A percentile compares a stretch with the other conserved stretches of the same genome.
Evolutionary conservation across 805 yeast species (phyloP).

Genomic region (Scheffersomyces amazonensis): DNA sequence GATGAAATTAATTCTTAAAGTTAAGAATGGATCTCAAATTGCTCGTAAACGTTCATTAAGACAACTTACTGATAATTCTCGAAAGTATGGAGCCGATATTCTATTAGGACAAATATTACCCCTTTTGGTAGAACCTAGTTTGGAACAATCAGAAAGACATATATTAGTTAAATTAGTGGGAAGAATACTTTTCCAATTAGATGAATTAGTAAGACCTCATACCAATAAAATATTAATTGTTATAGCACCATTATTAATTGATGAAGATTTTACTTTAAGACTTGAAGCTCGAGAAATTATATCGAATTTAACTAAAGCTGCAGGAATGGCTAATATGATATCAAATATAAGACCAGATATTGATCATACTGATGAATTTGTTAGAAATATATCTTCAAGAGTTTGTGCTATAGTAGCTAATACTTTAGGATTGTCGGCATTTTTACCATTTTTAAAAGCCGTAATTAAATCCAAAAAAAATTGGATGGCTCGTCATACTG

Average conservation of each 20-base stretch:
- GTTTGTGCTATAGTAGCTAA: slow-evolving; percentile 82
- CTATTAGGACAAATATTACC: slow-evolving; percentile 75
- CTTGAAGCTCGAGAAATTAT: slow-evolving; percentile 78
- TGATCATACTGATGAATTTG: slow-evolving; percentile 77
- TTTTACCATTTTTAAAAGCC: slow-evolving; percentile 80
- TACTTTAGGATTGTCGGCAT: slow-evolving; percentile 66
- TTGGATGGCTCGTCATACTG: slow-evolving; percentile 84
- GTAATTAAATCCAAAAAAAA: slow-evolving; percentile 72
- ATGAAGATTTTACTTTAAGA: slow-evolving; percentile 73
- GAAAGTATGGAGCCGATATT: slow-evolving; percentile 63
- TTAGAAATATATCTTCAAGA: slow-evolving; percentile 71
- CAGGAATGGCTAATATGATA: slow-evolving; percentile 80
- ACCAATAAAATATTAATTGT: slow-evolving; percentile 71
- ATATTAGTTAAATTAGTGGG: slow-evolving; percentile 73
- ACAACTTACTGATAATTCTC: slow-evolving; percentile 60
- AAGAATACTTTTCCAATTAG: slow-evolving; percentile 64
- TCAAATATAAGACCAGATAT: slow-evolving; percentile 77
- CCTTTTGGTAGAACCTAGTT: slow-evolving; percentile 61
- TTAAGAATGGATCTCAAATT: slow-evolving; percentile 75
- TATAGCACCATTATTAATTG: slow-evolving; percentile 74
- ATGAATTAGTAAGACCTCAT: slow-evolving; percentile 64
- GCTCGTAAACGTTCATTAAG: slow-evolving; percentile 69
- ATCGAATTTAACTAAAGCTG: slow-evolving; percentile 71
- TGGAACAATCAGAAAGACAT: slow-evolving; percentile 84
- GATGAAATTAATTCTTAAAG: slow-evolving; percentile 59